Evolutionary conservation across 2,329 filamentous ascomycete genomes (phyloP).

Genomic region (Phoma sp.): DNA sequence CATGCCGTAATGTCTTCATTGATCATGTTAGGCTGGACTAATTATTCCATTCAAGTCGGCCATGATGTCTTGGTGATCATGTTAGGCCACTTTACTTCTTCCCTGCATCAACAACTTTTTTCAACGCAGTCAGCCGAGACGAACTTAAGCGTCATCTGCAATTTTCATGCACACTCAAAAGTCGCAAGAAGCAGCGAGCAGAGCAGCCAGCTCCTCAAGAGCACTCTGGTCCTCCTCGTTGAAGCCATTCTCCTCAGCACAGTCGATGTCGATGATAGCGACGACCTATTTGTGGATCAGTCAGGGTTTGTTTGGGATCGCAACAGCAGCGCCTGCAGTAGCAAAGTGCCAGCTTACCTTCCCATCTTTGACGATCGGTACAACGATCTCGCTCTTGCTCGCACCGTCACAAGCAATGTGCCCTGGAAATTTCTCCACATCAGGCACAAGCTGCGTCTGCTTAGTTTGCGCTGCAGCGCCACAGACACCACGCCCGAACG

Average conservation of each 20-base stretch:
- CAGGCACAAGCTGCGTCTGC: constrained; percentile 69
- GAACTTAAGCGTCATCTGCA: background rate
- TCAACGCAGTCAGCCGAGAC: background rate
- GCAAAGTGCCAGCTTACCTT: constrained; percentile 50
- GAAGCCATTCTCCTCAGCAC: constrained; percentile 71
- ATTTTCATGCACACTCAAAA: constrained; percentile 21
- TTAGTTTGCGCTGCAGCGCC: constrained; percentile 69
- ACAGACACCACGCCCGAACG: constrained; percentile 77
- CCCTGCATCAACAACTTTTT: background rate
- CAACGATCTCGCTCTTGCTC: constrained; percentile 81
- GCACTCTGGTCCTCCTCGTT: constrained; percentile 70
- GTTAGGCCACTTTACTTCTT: constrained; percentile 9
- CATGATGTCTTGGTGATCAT: constrained; percentile 20
- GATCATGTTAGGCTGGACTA: constrained; percentile 18
- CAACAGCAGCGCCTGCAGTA: background rate
- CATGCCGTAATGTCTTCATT: constrained; percentile 19
- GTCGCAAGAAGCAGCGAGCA: constrained; percentile 45
- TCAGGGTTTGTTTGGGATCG: background rate
- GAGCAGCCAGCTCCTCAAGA: constrained; percentile 66
- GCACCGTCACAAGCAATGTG: constrained; percentile 84
- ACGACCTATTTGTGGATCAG: constrained; percentile 57
- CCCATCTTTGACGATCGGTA: constrained; percentile 68
- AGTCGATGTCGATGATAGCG: constrained; percentile 83
- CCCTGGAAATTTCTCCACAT: constrained; percentile 78
- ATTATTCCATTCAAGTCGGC: background rate